A percentile compares a stretch with the other conserved stretches of the same genome.
phyloP scores from a whole-genome alignment of 2,329 filamentous ascomycete species.

The Apiospora saccharicola region DNA sequence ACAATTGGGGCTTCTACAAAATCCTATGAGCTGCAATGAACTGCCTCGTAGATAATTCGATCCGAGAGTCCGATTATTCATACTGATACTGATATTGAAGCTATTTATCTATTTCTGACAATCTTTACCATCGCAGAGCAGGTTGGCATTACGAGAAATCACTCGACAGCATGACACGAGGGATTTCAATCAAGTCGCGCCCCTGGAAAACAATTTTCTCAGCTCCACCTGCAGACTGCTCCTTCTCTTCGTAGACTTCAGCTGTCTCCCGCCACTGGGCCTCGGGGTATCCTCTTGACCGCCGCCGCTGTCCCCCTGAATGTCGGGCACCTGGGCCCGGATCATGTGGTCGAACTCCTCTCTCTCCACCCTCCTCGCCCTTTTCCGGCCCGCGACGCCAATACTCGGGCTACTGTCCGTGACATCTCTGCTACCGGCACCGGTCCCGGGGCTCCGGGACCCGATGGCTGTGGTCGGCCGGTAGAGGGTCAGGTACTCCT shows the following conservation, averaged over 20 bases:
- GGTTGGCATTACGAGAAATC: background rate
- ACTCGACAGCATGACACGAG: background rate
- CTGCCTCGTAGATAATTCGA: background rate
- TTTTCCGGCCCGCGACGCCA: slow-evolving; percentile 31
- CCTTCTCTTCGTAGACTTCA: slow-evolving; percentile 3
- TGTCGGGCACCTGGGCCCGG: background rate
- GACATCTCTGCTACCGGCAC: background rate
- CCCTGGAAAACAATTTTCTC: slow-evolving; percentile 8
- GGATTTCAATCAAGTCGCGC: background rate
- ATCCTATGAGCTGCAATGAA: background rate
- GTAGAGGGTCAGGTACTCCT: slow-evolving; percentile 38
- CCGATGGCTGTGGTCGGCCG: slow-evolving; percentile 16
- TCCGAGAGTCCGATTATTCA: background rate
- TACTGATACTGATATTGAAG: background rate
- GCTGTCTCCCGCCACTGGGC: background rate
- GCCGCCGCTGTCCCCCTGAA: background rate
- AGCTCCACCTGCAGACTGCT: slow-evolving; percentile 6
- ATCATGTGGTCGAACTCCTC: slow-evolving; percentile 22
- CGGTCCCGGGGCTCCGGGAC: background rate
- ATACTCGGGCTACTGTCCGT: slow-evolving; percentile 25
- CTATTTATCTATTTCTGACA: background rate
- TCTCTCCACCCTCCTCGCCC: slow-evolving; percentile 20
- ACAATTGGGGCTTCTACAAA: background rate
- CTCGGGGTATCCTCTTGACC: background rate
- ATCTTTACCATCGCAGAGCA: background rate